Base-by-base conservation (phyloP, 1,139 yeast genomes). In the Debaryomycetaceae sp. region DNA sequence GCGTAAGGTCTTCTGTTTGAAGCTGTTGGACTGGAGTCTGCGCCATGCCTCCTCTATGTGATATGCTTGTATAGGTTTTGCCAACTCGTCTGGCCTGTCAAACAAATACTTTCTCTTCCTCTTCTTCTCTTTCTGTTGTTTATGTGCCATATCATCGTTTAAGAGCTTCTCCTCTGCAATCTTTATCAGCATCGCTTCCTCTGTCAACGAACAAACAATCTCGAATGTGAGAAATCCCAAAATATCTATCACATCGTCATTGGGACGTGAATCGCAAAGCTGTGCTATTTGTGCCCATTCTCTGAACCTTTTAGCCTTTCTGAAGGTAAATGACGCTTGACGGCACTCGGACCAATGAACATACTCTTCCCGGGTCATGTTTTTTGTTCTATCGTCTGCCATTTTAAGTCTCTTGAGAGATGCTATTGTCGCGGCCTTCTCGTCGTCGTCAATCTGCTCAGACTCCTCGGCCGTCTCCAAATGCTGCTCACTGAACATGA, bases 261-360 rank as follows among this genome's bases (percentile, higher is more conserved):
- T 88, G 3, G 98, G 97, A 56, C 95, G 81, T 20, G 95, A 81
- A 51, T 95, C 99, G 17, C 96, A 86, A 40, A 95, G 67, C 45
- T 83, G 86, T 0, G 89, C 69, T 42, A 93, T 81, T 17, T 95
- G 96, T 6, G 96, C 95, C 99, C 99, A 93, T 60, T 93, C 99
- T 58, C 95, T 78, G 60, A 93, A 93, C 58, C 97, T 73, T 62
- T 91, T 89, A 14, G 87, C 88, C 63, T 95, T 93, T 56, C 98
- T 76, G 58, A 90, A 93, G 0, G 99, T 95, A 61, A 93, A 95
- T 45, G 95, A 85, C 1, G 99, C 99, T 63, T 93, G 99, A 52
- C 99, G 80, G 67, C 99, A 93, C 61, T 93, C 99, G 11, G 96
- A 87, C 97, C 98, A 93, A 63, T 95, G 99, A 14, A 91, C 99